phyloP scores from a whole-genome alignment of 768 basidiomycete genomes.

The Termitomyces heimii region DNA sequence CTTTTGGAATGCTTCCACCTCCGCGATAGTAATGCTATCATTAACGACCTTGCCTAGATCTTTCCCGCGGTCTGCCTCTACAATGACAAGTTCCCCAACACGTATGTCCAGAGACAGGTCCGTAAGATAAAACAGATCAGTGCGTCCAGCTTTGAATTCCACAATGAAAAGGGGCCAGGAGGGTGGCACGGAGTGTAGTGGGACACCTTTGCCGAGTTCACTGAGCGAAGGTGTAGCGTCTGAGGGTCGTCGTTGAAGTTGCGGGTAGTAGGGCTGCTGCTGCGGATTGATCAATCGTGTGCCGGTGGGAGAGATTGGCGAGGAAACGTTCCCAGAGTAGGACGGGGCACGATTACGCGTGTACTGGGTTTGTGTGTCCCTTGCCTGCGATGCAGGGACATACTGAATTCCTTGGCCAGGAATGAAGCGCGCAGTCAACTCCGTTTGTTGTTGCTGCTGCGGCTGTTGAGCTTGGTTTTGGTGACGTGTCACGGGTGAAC shows the following conservation, averaged over 20 bases:
- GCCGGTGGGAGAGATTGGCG: slow-evolving; percentile 52
- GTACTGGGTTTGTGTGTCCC: slow-evolving; percentile 24
- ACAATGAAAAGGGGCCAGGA: slow-evolving; percentile 61
- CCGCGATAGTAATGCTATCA: slow-evolving; percentile 82
- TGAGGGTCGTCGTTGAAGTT: slow-evolving; percentile 35
- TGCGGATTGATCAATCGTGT: slow-evolving; percentile 36
- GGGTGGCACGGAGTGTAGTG: slow-evolving; percentile 74
- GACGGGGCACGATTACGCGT: slow-evolving; percentile 36
- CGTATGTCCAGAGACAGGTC: slow-evolving; percentile 58
- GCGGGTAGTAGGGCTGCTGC: slow-evolving; percentile 39
- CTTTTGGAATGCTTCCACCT: slow-evolving; percentile 89
- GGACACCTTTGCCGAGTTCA: slow-evolving; percentile 88
- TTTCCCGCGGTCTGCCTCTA: slow-evolving; percentile 93
- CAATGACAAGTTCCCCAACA: slow-evolving; percentile 90
- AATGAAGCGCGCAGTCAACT: slow-evolving; percentile 54
- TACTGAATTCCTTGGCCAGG: slow-evolving; percentile 39
- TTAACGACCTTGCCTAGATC: slow-evolving; percentile 92
- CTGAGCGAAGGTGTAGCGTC: slow-evolving; percentile 29
- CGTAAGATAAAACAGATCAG: slow-evolving; percentile 89
- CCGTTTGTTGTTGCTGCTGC: slow-evolving; percentile 22
- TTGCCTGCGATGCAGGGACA: slow-evolving; percentile 14
- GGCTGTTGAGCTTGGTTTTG: slow-evolving; percentile 15
- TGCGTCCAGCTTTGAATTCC: slow-evolving; percentile 89
- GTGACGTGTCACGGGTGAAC: slow-evolving; percentile 18
- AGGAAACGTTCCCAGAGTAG: slow-evolving; percentile 34